Evolutionary conservation across 805 yeast genomes (phyloP).

Genomic region (Ogataea pini): DNA sequence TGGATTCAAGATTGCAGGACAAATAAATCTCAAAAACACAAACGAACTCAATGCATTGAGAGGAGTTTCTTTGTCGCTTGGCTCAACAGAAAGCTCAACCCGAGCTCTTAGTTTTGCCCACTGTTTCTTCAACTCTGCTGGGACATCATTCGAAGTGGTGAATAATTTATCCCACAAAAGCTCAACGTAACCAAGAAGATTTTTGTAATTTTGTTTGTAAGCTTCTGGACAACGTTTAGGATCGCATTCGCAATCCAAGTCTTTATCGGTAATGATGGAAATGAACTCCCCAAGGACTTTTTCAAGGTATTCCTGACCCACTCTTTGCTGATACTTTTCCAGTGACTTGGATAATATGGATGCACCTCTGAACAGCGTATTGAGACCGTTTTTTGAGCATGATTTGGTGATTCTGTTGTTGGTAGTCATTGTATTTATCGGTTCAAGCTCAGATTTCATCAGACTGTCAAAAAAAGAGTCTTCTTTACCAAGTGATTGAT

Average conservation of each 20-base stretch:
- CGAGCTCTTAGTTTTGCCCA: slow-evolving; percentile 62
- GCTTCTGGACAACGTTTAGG: slow-evolving; percentile 50
- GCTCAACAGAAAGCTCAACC: slow-evolving; percentile 62
- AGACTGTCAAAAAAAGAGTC: slow-evolving; percentile 72
- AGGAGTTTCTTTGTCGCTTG: slow-evolving; percentile 49
- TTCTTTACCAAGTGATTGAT: slow-evolving; percentile 68
- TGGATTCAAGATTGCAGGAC: slow-evolving; percentile 92
- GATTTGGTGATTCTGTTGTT: slow-evolving; percentile 41
- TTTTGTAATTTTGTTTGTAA: slow-evolving; percentile 39
- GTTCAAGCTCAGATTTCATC: slow-evolving; percentile 63
- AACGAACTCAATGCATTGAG: slow-evolving; percentile 81
- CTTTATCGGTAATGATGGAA: slow-evolving; percentile 47
- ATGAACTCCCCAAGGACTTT: slow-evolving; percentile 73
- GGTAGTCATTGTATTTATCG: slow-evolving; percentile 46
- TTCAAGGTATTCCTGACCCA: slow-evolving; percentile 79
- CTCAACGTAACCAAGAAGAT: slow-evolving; percentile 44
- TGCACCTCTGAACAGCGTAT: slow-evolving; percentile 79
- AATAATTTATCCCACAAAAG: slow-evolving; percentile 68
- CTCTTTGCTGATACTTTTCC: slow-evolving; percentile 71
- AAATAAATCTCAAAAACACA: slow-evolving; percentile 77
- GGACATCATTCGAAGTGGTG: slow-evolving; percentile 71
- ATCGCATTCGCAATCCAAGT: slow-evolving; percentile 75
- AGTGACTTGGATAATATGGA: slow-evolving; percentile 79
- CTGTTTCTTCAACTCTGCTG: slow-evolving; percentile 62
- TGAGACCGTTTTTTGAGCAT: slow-evolving; percentile 46